These are phyloP conservation scores for Trypanosoma mega DNA, from an alignment of 208 protist species.

Conservation along the genomic window DNA sequence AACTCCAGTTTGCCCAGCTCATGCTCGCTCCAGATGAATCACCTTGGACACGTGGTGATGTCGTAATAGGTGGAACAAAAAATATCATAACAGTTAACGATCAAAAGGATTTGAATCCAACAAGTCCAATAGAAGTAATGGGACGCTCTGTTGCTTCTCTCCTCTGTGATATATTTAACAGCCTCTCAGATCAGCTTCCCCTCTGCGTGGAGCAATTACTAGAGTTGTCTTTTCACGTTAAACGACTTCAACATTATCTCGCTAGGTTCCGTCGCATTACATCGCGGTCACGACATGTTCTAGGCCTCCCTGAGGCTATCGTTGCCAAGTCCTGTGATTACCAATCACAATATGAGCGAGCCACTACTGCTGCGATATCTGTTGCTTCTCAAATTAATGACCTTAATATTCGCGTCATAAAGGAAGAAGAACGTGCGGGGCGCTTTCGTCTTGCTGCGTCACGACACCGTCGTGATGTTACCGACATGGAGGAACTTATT, in stretches of 20 bases:
- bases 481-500: constrained; percentile 2
- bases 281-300: constrained; percentile 17
- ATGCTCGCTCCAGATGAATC: constrained; percentile 31
- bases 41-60: background rate
- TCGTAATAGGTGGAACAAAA: no score
- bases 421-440: background rate
- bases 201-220: constrained; percentile 39
- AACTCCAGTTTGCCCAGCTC: constrained; percentile 38
- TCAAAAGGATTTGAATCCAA: no score
- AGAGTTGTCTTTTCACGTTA: constrained; percentile 32
- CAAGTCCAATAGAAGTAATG: background rate
- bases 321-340: constrained; percentile 16
- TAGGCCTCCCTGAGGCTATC: constrained; percentile 15
- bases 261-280: constrained; percentile 14
- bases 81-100: no score
- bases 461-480: background rate
- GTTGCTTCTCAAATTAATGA: background rate
- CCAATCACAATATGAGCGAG: constrained; percentile 1
- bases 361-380: background rate
- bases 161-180: constrained; percentile 30
- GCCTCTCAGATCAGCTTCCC: constrained; percentile 6
- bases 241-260: constrained; percentile 21
- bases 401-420: background rate
- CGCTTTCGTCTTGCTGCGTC: background rate
- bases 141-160: constrained; percentile 8